phyloP scores from a whole-genome alignment of 1,139 yeast species.

The Saccharomyces hybrid region DNA sequence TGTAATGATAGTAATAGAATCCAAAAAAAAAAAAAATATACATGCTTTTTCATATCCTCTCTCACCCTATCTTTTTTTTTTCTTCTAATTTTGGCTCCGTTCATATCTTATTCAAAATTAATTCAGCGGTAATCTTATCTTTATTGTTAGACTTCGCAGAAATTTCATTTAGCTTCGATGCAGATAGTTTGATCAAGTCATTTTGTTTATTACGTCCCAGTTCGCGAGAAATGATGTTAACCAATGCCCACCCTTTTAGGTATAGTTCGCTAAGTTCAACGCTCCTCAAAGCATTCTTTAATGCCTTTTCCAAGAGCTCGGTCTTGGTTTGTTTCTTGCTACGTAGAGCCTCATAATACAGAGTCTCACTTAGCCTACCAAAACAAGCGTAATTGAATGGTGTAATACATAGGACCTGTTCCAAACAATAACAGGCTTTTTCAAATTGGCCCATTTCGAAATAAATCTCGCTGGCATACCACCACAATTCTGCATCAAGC shows the following conservation, averaged over 20 bases:
- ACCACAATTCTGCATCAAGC: conserved; percentile 68
- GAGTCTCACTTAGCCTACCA: conserved; percentile 25
- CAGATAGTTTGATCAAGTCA: conserved; percentile 31
- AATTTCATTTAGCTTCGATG: conserved; percentile 32
- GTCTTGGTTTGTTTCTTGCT: conserved; percentile 5
- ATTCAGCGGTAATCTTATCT: conserved; percentile 19
- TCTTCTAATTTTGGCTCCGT: neutral
- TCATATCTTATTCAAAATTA: conserved; percentile 4
- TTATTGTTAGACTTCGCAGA: conserved; percentile 28
- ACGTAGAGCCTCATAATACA: conserved; percentile 20
- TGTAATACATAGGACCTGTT: conserved; percentile 58
- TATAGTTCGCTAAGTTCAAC: conserved; percentile 69
- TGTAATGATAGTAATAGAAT: conserved; percentile 1
- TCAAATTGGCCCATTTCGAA: conserved; percentile 52
- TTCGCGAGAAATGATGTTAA: conserved; percentile 38
- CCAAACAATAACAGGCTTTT: conserved; percentile 56
- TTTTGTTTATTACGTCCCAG: conserved; percentile 23
- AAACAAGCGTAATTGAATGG: conserved; percentile 72
- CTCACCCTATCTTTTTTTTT: neutral
- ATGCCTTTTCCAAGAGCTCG: conserved; percentile 32
- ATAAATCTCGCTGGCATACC: conserved; percentile 63
- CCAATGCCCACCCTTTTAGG: conserved; percentile 71
- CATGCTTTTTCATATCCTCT: neutral
- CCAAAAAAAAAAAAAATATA: neutral
- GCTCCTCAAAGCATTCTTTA: conserved; percentile 56